Conservation (phyloP, 306 rosid species). For the Astragalus glycyphyllos region DNA sequence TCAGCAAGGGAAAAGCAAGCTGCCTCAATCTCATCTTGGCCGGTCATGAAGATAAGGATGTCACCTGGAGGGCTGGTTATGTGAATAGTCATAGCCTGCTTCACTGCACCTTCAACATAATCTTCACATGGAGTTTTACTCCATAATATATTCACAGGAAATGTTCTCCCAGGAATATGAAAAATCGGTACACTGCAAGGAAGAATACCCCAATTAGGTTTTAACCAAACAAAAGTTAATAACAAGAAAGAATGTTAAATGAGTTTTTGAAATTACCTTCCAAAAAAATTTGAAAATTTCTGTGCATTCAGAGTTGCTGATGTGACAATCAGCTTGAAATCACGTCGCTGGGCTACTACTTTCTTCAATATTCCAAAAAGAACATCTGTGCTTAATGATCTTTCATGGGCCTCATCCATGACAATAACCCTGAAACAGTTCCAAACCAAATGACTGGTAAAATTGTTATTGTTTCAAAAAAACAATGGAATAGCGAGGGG, state of each 20-base stretch:
- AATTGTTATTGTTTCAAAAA: conserved; percentile 28
- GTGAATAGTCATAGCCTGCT: conserved; percentile 99
- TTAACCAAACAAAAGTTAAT: conserved; percentile 30
- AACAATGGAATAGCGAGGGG: conserved; percentile 15
- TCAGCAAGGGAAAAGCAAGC: conserved; percentile 96
- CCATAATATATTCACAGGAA: conserved; percentile 84
- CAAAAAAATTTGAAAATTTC: conserved; percentile 90
- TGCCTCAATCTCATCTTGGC: conserved; percentile 99
- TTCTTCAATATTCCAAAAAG: conserved; percentile 94
- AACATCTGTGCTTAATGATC: conserved; percentile 93
- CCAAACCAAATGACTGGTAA: conserved; percentile 35
- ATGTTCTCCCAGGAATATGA: conserved; percentile 97
- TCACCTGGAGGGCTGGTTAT: conserved; percentile 96
- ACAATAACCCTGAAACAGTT: conserved; percentile 79
- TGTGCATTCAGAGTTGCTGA: conserved; percentile 96
- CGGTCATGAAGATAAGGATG: conserved; percentile 97
- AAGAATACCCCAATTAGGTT: conserved; percentile 37
- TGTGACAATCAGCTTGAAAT: conserved; percentile 94
- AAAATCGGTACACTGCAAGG: conserved; percentile 86
- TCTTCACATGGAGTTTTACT: conserved; percentile 96
- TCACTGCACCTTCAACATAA: conserved; percentile 96
- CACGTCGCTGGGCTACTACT: conserved; percentile 95
- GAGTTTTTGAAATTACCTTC: conserved; percentile 68
- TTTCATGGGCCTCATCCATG: conserved; percentile 99
- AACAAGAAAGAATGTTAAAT: background rate